Conservation (phyloP, 331 rosid genomes). For the Quercus lobata region DNA sequence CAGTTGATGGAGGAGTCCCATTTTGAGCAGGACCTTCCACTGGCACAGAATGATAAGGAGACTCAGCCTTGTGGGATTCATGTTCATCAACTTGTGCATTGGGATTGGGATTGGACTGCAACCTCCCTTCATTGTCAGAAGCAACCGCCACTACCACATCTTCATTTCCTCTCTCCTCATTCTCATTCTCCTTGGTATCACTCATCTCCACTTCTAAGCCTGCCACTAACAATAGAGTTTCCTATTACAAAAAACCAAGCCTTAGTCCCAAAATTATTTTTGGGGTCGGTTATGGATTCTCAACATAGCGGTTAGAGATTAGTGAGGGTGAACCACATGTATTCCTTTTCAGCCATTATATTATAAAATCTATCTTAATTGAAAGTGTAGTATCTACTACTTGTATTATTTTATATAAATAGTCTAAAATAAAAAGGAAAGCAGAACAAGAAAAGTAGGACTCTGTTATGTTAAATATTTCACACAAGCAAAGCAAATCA, state of each 20-base stretch:
- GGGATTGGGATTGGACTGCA: neutral
- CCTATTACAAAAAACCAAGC: too few species aligned
- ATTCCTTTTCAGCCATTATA: too few species aligned
- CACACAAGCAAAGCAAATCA: neutral
- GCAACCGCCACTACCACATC: slow-evolving; percentile 12
- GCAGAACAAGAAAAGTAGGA: neutral
- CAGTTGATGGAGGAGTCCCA: slow-evolving; percentile 1
- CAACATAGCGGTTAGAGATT: too few species aligned
- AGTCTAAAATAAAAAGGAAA: too few species aligned
- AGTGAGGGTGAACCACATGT: too few species aligned
- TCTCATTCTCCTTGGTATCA: slow-evolving; percentile 46
- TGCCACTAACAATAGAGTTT: slow-evolving; percentile 2
- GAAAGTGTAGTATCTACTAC: too few species aligned
- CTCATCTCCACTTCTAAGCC: slow-evolving; percentile 47
- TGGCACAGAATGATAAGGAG: slow-evolving; percentile 16
- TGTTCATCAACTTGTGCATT: slow-evolving; percentile 14
- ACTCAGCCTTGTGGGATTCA: slow-evolving; percentile 22
- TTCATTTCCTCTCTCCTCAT: slow-evolving; percentile 33
- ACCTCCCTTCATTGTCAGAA: neutral
- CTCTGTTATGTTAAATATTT: too few species aligned
- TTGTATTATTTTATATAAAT: too few species aligned
- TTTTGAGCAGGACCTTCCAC: slow-evolving; percentile 26
- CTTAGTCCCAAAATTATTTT: too few species aligned
- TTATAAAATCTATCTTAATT: too few species aligned
- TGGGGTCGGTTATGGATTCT: too few species aligned